A percentile compares a stretch with the other conserved stretches of the same genome.
Conservation (phyloP, 2,329 filamentous ascomycete species). For the Albifimbria verrucaria region DNA sequence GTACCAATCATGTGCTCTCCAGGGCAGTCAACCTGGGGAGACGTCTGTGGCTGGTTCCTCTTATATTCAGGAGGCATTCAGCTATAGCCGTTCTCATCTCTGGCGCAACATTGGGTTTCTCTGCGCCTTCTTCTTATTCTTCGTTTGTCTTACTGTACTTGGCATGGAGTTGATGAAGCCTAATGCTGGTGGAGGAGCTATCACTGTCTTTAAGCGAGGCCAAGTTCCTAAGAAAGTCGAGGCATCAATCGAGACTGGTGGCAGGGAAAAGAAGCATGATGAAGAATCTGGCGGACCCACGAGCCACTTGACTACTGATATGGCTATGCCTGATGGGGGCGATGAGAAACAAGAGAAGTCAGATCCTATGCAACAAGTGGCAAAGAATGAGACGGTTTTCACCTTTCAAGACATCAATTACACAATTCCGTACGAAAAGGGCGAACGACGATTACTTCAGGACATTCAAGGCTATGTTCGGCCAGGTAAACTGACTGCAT, state of each 20-base stretch:
- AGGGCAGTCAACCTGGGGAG: conserved; percentile 42
- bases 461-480: conserved; percentile 82
- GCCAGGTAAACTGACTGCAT: conserved; percentile 73
- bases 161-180: conserved; percentile 66
- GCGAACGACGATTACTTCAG: conserved; percentile 67
- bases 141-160: conserved; percentile 67
- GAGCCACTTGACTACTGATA: conserved; percentile 58
- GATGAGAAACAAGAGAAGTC: conserved; percentile 20
- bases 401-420: conserved; percentile 52
- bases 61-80: conserved; percentile 52
- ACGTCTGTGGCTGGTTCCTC: conserved; percentile 48
- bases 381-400: conserved; percentile 59
- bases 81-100: conserved; percentile 54
- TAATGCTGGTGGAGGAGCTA: conserved; percentile 55
- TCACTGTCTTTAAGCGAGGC: conserved; percentile 61
- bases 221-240: conserved; percentile 58
- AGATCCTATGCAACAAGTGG: conserved; percentile 43
- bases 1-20: conserved; percentile 53
- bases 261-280: conserved; percentile 41
- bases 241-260: conserved; percentile 52
- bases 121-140: conserved; percentile 71
- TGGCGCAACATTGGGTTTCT: conserved; percentile 80
- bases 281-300: conserved; percentile 39
- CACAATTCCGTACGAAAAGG: conserved; percentile 52
- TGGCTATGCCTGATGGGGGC: conserved; percentile 32